Evolutionary conservation across 1,284 basidiomycete genomes (phyloP), one percentile per base, ranked within the genome.

Genomic region (Xerocomus minutiporus): DNA sequence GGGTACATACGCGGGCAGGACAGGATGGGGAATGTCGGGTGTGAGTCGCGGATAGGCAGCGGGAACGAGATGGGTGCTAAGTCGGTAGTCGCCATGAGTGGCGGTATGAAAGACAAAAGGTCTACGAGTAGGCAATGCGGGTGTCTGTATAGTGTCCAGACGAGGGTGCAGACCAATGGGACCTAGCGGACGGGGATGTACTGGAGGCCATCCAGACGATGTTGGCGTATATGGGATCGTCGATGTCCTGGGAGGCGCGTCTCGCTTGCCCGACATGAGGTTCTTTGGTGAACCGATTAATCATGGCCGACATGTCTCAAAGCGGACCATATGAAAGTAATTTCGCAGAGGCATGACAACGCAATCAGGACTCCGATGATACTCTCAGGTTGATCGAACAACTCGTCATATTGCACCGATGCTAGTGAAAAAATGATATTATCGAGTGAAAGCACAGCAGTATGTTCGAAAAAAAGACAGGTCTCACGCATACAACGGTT

Each of bases 51-150:
- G 80, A 61, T 80, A 80, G 0, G 86, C 83, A 5, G 86, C 83
- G 0, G 88, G 88, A n/a, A 90, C 68, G 32, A 91, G 65, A 61
- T 93, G 91, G 0, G 86, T 86, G 1, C 80, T 80, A 5, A 77
- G 62, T 13, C 61, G 67, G 63, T 75, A 84, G 11, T 45, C 39
- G 13, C 54, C 58, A 40, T 64, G 46, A 9, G 41, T 1, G 28
- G 59, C 60, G 20, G 53, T 55, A 17, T 65, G 59, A 42, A 67
- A 67, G 35, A 56, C n/a, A 36, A 50, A 26, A 0, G 50, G 38
- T 36, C 68, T 62, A 12, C 50, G 45, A 32, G 56, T 50, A 4
- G 67, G 62, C n/a, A 67, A 36, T 8, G 34, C 7, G 0, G 62
- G 66, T 0, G 53, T 47, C 25, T 46, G 41, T 40, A 36, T 17